Evolutionary conservation across 2,329 filamentous ascomycete species (phyloP).

Genomic region (Aspergillus sp.): DNA sequence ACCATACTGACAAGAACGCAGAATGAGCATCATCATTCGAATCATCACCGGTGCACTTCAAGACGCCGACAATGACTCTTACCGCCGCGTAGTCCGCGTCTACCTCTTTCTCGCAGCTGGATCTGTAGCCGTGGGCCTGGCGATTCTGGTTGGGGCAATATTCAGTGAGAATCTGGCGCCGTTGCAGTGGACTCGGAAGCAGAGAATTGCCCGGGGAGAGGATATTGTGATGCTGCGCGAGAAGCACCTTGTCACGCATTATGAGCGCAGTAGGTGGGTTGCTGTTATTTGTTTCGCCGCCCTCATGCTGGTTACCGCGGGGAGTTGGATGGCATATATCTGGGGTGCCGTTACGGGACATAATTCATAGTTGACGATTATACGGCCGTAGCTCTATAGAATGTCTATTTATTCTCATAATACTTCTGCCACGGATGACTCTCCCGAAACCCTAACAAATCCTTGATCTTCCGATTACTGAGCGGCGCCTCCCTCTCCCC

Average conservation of each 20-base stretch:
- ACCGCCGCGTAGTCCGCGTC: slow-evolving; percentile 49
- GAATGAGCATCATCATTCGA: slow-evolving; percentile 55
- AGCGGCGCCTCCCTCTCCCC: slow-evolving; percentile 54
- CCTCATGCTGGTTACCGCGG: slow-evolving; percentile 44
- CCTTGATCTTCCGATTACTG: slow-evolving; percentile 54
- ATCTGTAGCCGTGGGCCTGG: slow-evolving; percentile 41
- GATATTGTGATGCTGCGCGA: slow-evolving; percentile 40
- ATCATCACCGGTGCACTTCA: slow-evolving; percentile 54
- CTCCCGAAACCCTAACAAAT: slow-evolving; percentile 54
- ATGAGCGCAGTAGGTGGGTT: slow-evolving; percentile 35
- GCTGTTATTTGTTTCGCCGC: slow-evolving; percentile 40
- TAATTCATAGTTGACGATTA: slow-evolving; percentile 22
- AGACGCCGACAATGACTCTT: slow-evolving; percentile 51
- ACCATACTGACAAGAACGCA: slow-evolving; percentile 11
- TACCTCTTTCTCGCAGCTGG: slow-evolving; percentile 50
- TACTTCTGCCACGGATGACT: slow-evolving; percentile 36
- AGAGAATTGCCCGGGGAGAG: slow-evolving; percentile 40
- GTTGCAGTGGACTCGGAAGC: slow-evolving; percentile 54
- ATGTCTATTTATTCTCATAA: neutral
- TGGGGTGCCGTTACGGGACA: slow-evolving; percentile 54
- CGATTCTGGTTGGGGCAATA: slow-evolving; percentile 36
- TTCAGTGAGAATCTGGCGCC: slow-evolving; percentile 40
- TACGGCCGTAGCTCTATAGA: neutral
- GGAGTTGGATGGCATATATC: slow-evolving; percentile 49
- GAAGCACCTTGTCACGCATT: slow-evolving; percentile 33